phyloP scores from a whole-genome alignment of 345 rosid genomes.

The Odontarrhena argentea region DNA sequence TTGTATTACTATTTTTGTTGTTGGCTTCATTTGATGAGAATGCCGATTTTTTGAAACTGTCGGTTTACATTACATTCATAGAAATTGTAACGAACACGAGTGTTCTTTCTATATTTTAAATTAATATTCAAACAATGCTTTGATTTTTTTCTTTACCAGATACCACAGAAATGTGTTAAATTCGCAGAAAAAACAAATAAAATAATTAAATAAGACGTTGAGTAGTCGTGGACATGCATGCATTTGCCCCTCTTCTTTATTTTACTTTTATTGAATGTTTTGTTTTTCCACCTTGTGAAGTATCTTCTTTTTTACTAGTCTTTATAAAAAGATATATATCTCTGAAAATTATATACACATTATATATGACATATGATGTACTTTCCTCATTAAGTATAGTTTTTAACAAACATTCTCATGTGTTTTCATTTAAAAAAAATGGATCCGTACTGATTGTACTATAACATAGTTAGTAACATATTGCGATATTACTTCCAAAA shows the following conservation, averaged over 20 bases:
- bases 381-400: slow-evolving; percentile 14
- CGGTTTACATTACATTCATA: slow-evolving; percentile 20
- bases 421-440: slow-evolving; percentile 10
- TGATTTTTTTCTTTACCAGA: background rate
- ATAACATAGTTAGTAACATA: background rate
- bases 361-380: slow-evolving; percentile 7
- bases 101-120: background rate
- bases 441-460: slow-evolving; percentile 31
- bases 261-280: slow-evolving; percentile 28
- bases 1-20: background rate
- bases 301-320: slow-evolving; percentile 11
- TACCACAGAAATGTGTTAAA: slow-evolving; percentile 14
- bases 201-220: slow-evolving; percentile 14
- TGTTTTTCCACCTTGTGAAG: slow-evolving; percentile 18
- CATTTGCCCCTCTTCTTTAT: slow-evolving; percentile 26
- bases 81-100: background rate
- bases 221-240: slow-evolving; percentile 25
- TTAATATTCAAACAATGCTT: slow-evolving; percentile 3
- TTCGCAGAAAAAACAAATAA: background rate
- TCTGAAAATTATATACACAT: slow-evolving; percentile 8
- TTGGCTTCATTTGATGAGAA: background rate
- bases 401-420: slow-evolving; percentile 34
- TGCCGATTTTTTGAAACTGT: slow-evolving; percentile 4
- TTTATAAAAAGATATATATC: background rate
- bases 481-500: background rate